These are phyloP conservation scores for Magnolia officinalis DNA, from an alignment of 164 flowering plant species.

Conservation along the genomic window DNA sequence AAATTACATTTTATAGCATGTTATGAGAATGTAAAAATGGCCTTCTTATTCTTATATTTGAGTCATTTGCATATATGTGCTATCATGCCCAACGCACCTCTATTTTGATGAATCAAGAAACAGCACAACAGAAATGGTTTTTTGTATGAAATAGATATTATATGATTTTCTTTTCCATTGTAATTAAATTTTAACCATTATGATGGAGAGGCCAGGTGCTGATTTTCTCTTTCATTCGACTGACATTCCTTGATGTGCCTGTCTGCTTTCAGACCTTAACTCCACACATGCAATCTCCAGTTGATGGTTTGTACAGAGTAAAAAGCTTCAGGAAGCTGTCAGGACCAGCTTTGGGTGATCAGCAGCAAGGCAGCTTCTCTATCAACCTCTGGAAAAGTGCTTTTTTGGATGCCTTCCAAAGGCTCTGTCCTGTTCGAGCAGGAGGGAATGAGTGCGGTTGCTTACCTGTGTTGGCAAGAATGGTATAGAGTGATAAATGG, in stretches of 20 bases:
- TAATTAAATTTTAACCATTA: too few species aligned
- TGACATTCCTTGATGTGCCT: background rate
- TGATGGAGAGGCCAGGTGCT: too few species aligned
- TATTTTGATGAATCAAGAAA: too few species aligned
- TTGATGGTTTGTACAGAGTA: slow-evolving; percentile 23
- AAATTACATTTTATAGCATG: too few species aligned
- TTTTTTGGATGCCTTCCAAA: slow-evolving; percentile 76
- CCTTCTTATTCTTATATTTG: too few species aligned
- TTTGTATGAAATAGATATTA: too few species aligned
- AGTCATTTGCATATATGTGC: too few species aligned
- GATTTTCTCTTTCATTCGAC: background rate
- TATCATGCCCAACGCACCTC: too few species aligned
- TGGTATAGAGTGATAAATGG: slow-evolving; percentile 40
- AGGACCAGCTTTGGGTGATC: slow-evolving; percentile 79
- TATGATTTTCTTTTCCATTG: background rate
- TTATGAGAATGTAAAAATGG: too few species aligned
- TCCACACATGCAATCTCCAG: slow-evolving; percentile 89
- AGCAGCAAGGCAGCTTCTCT: slow-evolving; percentile 78
- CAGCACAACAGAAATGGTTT: too few species aligned
- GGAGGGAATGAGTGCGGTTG: slow-evolving; percentile 97
- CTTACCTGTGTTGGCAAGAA: slow-evolving; percentile 79
- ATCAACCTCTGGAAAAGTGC: slow-evolving; percentile 83
- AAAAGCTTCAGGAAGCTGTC: slow-evolving; percentile 39
- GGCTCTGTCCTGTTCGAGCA: slow-evolving; percentile 94
- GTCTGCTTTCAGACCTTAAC: slow-evolving; percentile 59